Base-by-base conservation (phyloP, 306 rosid genomes). In the Gillenia trifoliata region DNA sequence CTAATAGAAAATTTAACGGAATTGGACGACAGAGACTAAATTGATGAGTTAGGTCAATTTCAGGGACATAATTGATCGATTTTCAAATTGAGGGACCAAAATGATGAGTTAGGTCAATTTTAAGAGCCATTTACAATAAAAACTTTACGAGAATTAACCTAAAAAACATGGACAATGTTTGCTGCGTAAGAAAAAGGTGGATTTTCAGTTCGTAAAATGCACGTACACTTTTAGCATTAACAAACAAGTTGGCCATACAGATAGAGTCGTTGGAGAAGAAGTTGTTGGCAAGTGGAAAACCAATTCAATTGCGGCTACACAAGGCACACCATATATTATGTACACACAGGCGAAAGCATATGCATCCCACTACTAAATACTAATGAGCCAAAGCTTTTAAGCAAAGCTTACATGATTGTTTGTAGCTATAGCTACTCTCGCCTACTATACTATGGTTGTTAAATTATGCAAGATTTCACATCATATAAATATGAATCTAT, bases 401-500 rank as follows among this genome's bases (percentile, higher is more conserved):
- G 90, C 88, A 38, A 89, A 85, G 92, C 47, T 84, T 85, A 66
- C 87, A 77, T 85, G 75, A 87, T 82, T 79, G 29, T 72, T 45
- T 45, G 52, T 13, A 45, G 52, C 52, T 4, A 45, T 45, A 71
- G 28, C 36, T 36, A 23, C 36, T 33, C 50, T 45, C 52, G 28
- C 36, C 50, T 8, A 16, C 40, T 3, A 1, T 29, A 15, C 6
- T 45, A 13, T 7, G 50, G 50, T 45, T 45, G 50, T 15, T 22
- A 9, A 9, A 28, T 59, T 29, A 61, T 61, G 66, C 65, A 1
- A 29, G 4, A 55, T 25, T 55, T 3, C 5, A 10, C 61, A 22
- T 22, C 52, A 15, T 45, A 6, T 1, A 45, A 15, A 15, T 45
- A 45, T 45, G 52, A 45, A 45, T 45, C 6, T 45, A 45, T 45